Base-by-base conservation (phyloP, 2,329 filamentous ascomycete species). In the Epichloe glyceriae region DNA sequence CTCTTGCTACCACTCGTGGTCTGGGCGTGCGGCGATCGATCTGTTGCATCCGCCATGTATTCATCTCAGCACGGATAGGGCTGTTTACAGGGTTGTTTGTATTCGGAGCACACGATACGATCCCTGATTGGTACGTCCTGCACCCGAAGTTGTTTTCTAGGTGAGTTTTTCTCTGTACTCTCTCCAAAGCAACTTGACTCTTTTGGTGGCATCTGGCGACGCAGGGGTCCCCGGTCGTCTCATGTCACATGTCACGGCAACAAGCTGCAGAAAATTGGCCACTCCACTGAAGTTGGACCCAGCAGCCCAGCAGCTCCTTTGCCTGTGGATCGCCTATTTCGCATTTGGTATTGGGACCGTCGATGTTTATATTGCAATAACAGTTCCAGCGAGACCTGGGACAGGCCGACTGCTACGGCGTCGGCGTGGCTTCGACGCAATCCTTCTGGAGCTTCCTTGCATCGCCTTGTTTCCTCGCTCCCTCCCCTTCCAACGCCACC, bases 271-370 rank as follows among this genome's bases (percentile, higher is more conserved):
- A 42, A 41, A 50, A 50, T 50, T 47, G 47, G 19, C 51, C 47
- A 43, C 43, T 30, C 49, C 41, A 54, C 48, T 11, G 8, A 11
- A 30, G 8, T 54, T 54, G 44, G 33, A 47, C 51, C 47, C 37
- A 33, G 44, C 26, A 30, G 26, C 26, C 8, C 26, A 30, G 26
- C 26, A n/a, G n/a, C 20, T 38, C 46, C 51, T 54, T 54, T 43
- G 47, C 49, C 19, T 40, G 52, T 50, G 50, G 52, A 45, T 46
- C 52, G 19, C 34, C 52, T 35, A 48, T 50, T 50, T 47, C 44
- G 14, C 20, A 22, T 22, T 42, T 42, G 14, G 10, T 42, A 50
- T 39, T 46, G 37, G 44, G 39, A 26, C 17, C 33, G 33, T 33
- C 34, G 44, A 11, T 46, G n/a, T 30, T 30, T 30, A 30, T 30